Base-by-base conservation (phyloP, 2,329 filamentous ascomycete genomes). In the Aureobasidium pullulans region DNA sequence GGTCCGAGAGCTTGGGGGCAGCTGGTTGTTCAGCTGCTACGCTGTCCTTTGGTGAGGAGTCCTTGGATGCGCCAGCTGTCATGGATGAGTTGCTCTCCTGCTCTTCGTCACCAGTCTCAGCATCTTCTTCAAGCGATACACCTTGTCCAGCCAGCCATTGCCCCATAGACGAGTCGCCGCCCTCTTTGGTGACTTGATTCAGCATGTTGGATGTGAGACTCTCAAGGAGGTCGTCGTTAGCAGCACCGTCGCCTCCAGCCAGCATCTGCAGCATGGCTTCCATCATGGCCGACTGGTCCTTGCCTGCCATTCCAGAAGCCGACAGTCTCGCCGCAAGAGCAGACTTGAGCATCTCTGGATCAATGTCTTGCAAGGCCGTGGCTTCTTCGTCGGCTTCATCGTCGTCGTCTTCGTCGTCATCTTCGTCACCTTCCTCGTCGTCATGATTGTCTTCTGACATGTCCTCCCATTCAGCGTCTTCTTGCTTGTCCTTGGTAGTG, bases 211-310 rank as follows among this genome's bases (percentile, higher is more conserved):
- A 72, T 31, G 76, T 73, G 62, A 79, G 50, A 68, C 46, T 75
- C 69, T 29, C 73, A 72, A 16, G 73, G 68, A 59, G 76, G 72
- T 76, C 75, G 50, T 77, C 76, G 29, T 71, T 70, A 7, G 68
- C 58, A 10, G 37, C 66, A 52, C 62, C 71, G 28, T 67, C 69
- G n/a, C 75, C 67, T 32, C 73, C 72, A 4, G 69, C 71, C 10
- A 77, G 67, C 75, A 79, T 77, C 53, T 76, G 72, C 64, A 72
- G 68, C 4, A 76, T 72, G 15, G 73, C 75, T 48, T 75, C 65
- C 56, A 78, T 71, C 49, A 79, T 69, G 11, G 73, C 71, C 13
- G 69, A 66, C 39, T 75, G 72, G 61, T 78, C 76, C 64, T 75
- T 70, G 15, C 72, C 75, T 16, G 73, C 64, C 16, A 72, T 62